Base-by-base conservation (phyloP, 2,329 filamentous ascomycete species). In the Trichoderma sp. region DNA sequence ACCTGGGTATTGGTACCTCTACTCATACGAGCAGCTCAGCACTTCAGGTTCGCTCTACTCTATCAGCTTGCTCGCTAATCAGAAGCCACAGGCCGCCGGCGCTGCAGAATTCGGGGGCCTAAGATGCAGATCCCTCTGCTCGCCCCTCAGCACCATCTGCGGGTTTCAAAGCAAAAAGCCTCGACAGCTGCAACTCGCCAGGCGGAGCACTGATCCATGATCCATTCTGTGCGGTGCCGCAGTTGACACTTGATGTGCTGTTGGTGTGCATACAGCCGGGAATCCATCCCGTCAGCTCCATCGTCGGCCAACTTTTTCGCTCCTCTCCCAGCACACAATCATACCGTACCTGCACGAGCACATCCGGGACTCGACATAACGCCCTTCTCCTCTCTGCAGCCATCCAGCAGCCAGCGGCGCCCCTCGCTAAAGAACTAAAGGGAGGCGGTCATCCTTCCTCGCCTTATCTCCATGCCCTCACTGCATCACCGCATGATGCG, bases 401-500 rank as follows among this genome's bases (percentile, higher is more conserved):
- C 26, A 65, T 43, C 62, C n/a, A 65, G 6, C 28, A 14, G 28
- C 30, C 39, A 26, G 18, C 30, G 34, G 43, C 32, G 30, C 21
- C 32, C 24, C 24, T 57, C 51, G 36, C 66, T 21, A 61, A 56
- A 36, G 34, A 15, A 5, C 34, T 36, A 36, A 60, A 58, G 18
- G 21, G 36, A 67, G 63, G 53, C 26, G 51, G 24, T 47, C 39
- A 53, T 67, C 24, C 39, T 21, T 21, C 21, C 12, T 53, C 62
- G 47, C 61, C 24, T 39, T 26, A 26, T 32, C 64, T 53, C 34
- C 21, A 9, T 28, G 43, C 64, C 51, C n/a, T 34, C 26, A n/a
- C n/a, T 24, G 18, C 28, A 32, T 43, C 39, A 8, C 28, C 39
- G 56, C 64, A 72, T 66, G 70, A 66, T 64, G 56, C 70, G 30